Conservation (phyloP, 257 asterid species). For the Forsythia suspensa region DNA sequence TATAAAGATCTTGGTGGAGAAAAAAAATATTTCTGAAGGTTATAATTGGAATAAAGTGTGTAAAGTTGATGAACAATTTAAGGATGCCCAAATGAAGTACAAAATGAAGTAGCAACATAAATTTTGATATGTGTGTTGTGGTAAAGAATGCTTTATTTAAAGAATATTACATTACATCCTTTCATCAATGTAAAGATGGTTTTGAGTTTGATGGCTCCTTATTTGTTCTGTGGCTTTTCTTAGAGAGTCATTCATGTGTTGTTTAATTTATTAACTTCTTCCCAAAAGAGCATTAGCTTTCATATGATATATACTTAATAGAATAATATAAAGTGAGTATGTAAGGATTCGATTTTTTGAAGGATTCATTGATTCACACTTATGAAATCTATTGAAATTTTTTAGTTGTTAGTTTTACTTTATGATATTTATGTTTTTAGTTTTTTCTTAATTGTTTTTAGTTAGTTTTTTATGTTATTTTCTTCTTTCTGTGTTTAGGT, state of each 20-base stretch:
- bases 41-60: background rate
- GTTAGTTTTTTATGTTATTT: no score
- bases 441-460: no score
- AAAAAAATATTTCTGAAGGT: background rate
- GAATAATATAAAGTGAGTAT: no score
- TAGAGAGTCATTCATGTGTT: background rate
- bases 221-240: background rate
- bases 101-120: background rate
- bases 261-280: background rate
- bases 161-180: background rate
- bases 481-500: no score
- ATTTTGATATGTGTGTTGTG: background rate
- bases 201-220: background rate
- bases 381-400: no score
- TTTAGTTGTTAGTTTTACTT: no score
- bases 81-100: background rate
- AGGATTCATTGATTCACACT: no score
- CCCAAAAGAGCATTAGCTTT: no score
- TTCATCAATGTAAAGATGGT: background rate
- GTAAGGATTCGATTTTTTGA: no score
- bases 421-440: no score
- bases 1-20: background rate
- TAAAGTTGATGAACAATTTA: background rate
- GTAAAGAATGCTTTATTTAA: background rate
- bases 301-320: no score